Base-by-base conservation (phyloP, 2,329 filamentous ascomycete species). In the Aureobasidium sp. region DNA sequence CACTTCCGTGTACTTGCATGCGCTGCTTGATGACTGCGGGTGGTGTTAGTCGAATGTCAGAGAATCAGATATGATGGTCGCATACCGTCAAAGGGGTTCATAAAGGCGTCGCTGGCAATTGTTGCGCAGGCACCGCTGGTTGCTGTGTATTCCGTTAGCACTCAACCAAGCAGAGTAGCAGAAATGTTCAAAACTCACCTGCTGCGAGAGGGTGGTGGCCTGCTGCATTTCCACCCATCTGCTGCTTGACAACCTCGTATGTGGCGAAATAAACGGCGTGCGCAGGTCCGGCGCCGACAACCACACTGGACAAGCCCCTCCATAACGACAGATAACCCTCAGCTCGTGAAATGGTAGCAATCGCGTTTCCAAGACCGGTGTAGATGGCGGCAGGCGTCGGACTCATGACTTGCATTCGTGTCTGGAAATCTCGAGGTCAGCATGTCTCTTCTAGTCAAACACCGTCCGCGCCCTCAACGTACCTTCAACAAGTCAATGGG, bases 261-360 rank as follows among this genome's bases (percentile, higher is more conserved):
- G 94, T 97, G 61, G 92, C 93, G 76, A 99, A 99, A 75, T 99
- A 97, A 63, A 99, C 91, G 48, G 94, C 94, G 72, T 99, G 94
- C 64, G 94, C 94, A 68, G 94, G 94, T 67, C 93, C 93, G 73
- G 94, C 94, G 73, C 94, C 94, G 53, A 97, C 84, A 65, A 97
- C 89, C 60, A 99, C 94, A 76, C 94, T 97, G 31, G 92, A 96
- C 77, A 99, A 88, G 68, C 94, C 94, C 76, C 91, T 87, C 94
- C 94, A 99, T 75, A 99, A 80, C 73, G 91, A 94, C 73, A 94
- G 79, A 70, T 96, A 83, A 44, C 94, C 94, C 75, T 99, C 94
- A 61, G 88, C 87, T 66, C 87, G 86, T 53, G 92, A 92, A 75
- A 99, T 97, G 67, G 91, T 91, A 70, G 93, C 88, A 62, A 94